These are phyloP conservation scores for Eudorina sp. DNA, from an alignment of 139 green algal species.

Conservation along the genomic window DNA sequence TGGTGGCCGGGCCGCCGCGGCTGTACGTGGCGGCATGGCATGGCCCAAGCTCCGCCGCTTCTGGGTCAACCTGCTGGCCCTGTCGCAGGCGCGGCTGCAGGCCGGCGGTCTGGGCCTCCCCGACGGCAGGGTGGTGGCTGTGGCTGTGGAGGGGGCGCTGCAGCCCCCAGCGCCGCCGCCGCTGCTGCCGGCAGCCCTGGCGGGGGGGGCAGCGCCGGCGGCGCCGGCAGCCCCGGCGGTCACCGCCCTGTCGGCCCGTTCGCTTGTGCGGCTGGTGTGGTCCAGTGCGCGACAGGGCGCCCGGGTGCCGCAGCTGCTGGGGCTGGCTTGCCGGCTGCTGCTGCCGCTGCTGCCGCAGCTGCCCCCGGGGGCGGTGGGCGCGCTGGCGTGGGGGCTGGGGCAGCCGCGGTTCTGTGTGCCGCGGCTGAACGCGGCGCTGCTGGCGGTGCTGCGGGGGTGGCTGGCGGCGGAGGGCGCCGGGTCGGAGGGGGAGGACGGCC, in stretches of 20 bases:
- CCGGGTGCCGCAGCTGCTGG: not conserved
- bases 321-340: not conserved
- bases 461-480: not conserved
- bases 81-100: not conserved
- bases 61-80: not conserved
- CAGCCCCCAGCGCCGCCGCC: not conserved
- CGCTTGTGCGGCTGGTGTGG: slow-evolving; percentile 39
- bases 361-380: not conserved
- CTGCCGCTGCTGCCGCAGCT: not conserved
- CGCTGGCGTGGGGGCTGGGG: slow-evolving; percentile 37
- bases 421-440: not conserved
- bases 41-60: slow-evolving; percentile 41
- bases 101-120: not conserved
- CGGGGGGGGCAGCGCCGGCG: no score
- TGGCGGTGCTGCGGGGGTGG: slow-evolving; percentile 15
- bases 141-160: not conserved
- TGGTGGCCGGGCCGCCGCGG: not conserved
- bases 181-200: not conserved
- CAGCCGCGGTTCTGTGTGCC: slow-evolving; percentile 15
- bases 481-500: not conserved
- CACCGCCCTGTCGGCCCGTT: not conserved
- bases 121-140: not conserved
- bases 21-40: not conserved
- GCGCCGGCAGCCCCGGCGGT: not conserved
- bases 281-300: slow-evolving; percentile 10